Conservation (phyloP, 1,284 basidiomycete genomes). For the Sanguinoderma infundibulare region DNA sequence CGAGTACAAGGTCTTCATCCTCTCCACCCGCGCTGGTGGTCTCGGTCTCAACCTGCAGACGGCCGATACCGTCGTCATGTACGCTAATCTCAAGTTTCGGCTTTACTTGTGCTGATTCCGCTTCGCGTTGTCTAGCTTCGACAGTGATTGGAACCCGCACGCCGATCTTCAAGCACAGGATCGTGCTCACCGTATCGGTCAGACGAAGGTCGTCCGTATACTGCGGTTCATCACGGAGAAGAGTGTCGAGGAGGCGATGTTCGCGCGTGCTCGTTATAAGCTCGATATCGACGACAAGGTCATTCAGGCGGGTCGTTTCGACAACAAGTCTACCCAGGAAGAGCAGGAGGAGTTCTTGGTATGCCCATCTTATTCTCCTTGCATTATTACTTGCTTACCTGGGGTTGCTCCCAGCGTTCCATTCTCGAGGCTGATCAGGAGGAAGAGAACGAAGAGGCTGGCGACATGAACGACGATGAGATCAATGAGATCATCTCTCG, state of each 20-base stretch:
- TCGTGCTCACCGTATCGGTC: constrained; percentile 99
- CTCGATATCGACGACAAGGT: constrained; percentile 99
- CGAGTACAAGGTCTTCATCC: constrained; percentile 92
- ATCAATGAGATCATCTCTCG: constrained; percentile 94
- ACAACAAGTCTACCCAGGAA: constrained; percentile 97
- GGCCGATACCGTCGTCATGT: constrained; percentile 99
- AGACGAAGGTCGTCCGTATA: constrained; percentile 98
- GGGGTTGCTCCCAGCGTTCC: constrained; percentile 56
- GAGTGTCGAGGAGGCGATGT: constrained; percentile 98
- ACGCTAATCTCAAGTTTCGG: constrained; percentile 44
- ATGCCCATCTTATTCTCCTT: constrained; percentile 38
- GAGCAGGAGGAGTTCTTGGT: constrained; percentile 96
- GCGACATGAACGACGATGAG: constrained; percentile 97
- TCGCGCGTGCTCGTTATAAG: constrained; percentile 94
- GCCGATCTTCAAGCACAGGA: constrained; percentile 99
- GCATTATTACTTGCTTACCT: neutral
- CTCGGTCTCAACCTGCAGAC: constrained; percentile 98
- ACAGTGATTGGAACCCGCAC: constrained; percentile 96
- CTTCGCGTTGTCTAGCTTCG: constrained; percentile 62
- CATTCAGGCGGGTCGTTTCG: constrained; percentile 98
- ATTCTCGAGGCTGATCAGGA: constrained; percentile 91
- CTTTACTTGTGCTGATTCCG: neutral
- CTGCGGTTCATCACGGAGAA: constrained; percentile 97
- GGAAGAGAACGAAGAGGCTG: constrained; percentile 91
- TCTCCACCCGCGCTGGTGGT: constrained; percentile 97